Evolutionary conservation across 2,329 filamentous ascomycete genomes (phyloP).

Genomic region (Teratosphaeria pseudoeucalypti): DNA sequence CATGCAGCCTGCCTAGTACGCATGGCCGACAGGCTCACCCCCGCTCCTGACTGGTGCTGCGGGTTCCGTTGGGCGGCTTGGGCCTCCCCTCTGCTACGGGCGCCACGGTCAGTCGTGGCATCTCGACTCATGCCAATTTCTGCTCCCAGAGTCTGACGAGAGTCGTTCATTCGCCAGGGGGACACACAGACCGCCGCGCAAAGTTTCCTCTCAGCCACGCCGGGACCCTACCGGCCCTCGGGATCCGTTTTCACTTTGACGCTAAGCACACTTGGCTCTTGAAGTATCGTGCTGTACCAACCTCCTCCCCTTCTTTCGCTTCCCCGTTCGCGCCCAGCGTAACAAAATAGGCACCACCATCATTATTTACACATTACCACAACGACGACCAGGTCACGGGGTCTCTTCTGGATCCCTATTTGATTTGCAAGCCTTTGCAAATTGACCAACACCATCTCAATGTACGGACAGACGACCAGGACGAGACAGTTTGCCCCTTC

Average conservation of each 20-base stretch:
- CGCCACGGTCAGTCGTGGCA: neutral
- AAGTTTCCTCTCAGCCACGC: slow-evolving; percentile 1
- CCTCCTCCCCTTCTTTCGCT: slow-evolving; percentile 1
- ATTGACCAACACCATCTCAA: slow-evolving; percentile 14
- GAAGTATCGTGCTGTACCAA: slow-evolving; percentile 1
- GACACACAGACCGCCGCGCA: slow-evolving; percentile 3
- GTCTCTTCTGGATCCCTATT: slow-evolving; percentile 11
- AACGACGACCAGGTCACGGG: slow-evolving; percentile 7
- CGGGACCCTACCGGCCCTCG: neutral
- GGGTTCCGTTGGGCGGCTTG: neutral
- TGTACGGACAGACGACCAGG: slow-evolving; percentile 18
- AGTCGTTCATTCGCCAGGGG: neutral
- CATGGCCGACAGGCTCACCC: neutral
- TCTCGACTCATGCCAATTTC: slow-evolving; percentile 3
- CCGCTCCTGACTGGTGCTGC: neutral
- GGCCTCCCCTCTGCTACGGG: neutral
- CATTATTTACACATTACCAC: slow-evolving; percentile 5
- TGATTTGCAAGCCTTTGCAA: slow-evolving; percentile 9
- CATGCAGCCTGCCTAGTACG: neutral
- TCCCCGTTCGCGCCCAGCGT: slow-evolving; percentile 6
- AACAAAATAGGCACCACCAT: slow-evolving; percentile 4
- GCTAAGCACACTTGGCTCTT: slow-evolving; percentile 1
- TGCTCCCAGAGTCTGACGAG: neutral
- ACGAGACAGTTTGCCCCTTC: slow-evolving; percentile 18
- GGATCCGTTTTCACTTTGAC: neutral